Base-by-base conservation (phyloP, 371 early-diverging fungal genomes). In the Apophysomyces trapeziformis region DNA sequence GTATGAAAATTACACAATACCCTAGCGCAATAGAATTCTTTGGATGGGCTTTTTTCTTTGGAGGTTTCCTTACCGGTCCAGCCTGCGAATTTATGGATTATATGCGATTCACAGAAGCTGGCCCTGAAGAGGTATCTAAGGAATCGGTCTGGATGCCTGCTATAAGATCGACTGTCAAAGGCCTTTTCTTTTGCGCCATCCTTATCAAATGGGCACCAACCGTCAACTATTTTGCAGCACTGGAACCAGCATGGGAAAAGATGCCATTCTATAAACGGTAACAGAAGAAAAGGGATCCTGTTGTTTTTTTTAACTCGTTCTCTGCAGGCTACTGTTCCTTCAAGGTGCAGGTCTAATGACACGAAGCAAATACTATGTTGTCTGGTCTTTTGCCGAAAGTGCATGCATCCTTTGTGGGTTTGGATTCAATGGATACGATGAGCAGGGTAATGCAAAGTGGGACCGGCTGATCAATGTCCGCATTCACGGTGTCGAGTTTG, bases 1-100 rank as follows among this genome's bases (percentile, higher is more conserved):
- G 70, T 11, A 83, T 86, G 66, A 83, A 80, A 26, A 76, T 93
- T 45, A 59, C 57, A 0, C 58, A 63, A 11, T 73, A 85, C 63
- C 96, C 96, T 1, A 68, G 80, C 5, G 61, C 94, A 38, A 73
- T 93, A 26, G 93, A 91, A 76, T 94, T 80, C 68, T 77, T 92
- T 45, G 95, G 95, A 38, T 96, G 89, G 79, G 79, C 90, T 54
- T 90, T 91, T 68, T 96, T 92, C 78, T 95, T 93, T 73, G 87
- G 87, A 32, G 86, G 89, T 0, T 88, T 95, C 69, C 68, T 92
- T 7, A 91, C 90, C 6, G 96, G 96, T 1, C 96, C 96, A 0
- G 83, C 94, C 0, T 89, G 94, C 65, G 92, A 91, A 67, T 85
- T 83, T 66, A 70, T 77, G 69, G 85, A 88, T 67, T 90, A 92